Conservation (phyloP, 2,329 filamentous ascomycete genomes). For the Fusarium veterinarium region DNA sequence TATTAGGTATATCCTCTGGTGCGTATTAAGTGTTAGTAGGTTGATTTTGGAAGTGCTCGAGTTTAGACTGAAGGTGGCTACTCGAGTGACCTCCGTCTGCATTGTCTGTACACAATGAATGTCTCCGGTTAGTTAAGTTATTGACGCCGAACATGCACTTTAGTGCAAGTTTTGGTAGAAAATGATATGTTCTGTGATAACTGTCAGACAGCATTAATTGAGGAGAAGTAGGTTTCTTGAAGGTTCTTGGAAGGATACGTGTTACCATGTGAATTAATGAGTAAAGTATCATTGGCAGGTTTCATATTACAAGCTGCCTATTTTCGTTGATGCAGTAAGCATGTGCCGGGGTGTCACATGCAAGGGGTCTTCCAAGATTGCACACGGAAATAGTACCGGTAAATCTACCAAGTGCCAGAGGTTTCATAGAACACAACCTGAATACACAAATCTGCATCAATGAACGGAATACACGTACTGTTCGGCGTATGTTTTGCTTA, state of each 20-base stretch:
- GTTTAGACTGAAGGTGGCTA: neutral
- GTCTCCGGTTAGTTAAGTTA: neutral
- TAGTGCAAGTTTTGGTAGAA: neutral
- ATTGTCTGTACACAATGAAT: neutral
- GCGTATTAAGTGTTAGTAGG: neutral
- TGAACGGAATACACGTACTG: neutral
- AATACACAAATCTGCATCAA: neutral
- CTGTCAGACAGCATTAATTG: neutral
- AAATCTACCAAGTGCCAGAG: neutral
- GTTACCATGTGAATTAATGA: neutral
- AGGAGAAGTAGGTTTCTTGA: neutral
- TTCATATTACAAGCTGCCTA: neutral
- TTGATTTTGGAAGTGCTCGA: neutral
- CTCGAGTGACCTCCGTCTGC: neutral
- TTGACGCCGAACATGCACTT: neutral
- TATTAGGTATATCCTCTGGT: neutral
- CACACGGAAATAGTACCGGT: neutral
- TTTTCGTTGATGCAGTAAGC: neutral
- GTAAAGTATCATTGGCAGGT: neutral
- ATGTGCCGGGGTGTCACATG: neutral
- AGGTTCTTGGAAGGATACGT: neutral
- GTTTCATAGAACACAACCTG: neutral
- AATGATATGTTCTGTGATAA: neutral
- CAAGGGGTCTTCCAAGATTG: neutral
- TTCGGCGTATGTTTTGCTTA: neutral